Evolutionary conservation across 495 filamentous ascomycete genomes (phyloP), one percentile per base, ranked within the genome.

Genomic region (Lepidopterella palustris): DNA sequence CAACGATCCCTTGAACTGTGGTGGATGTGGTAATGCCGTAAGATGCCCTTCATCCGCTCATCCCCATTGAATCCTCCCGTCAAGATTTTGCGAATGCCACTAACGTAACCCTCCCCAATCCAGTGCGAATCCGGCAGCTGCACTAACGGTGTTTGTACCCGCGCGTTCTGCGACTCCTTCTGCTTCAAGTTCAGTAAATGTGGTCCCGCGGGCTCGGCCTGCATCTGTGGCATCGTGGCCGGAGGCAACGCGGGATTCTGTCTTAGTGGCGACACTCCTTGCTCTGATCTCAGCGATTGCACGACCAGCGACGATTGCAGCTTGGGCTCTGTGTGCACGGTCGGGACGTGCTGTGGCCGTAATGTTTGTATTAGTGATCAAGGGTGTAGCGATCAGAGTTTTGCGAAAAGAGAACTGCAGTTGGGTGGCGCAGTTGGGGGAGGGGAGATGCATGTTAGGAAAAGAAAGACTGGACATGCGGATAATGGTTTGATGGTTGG

Each of bases 61-160:
- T 31, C 15, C n/a, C 5, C 11, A 18, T 25, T 18, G 2, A 53
- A 5, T 18, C 29, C 51, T 31, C 20, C n/a, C n/a, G n/a, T n/a
- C n/a, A n/a, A n/a, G n/a, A n/a, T n/a, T n/a, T n/a, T n/a, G n/a
- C n/a, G n/a, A n/a, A n/a, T n/a, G n/a, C n/a, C n/a, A n/a, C n/a
- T n/a, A n/a, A n/a, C n/a, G n/a, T n/a, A n/a, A n/a, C n/a, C n/a
- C n/a, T n/a, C n/a, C n/a, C n/a, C n/a, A n/a, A n/a, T 28, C 15
- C 13, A 53, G 51, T 67, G 64, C 40, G 10, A 52, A 10, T 9
- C 18, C 3, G 60, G 60, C 25, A 60, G 15, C 26, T 67, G 64
- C 53, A 63, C 56, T 20, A 67, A 67, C 50, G 64, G 64, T 21
- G 60, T 63, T 24, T 67, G 64, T 49, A 50, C 53, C 24, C 29